These are phyloP conservation scores for Leucocoprinus leucothites DNA, from an alignment of 768 basidiomycete genomes.

Conservation along the genomic window DNA sequence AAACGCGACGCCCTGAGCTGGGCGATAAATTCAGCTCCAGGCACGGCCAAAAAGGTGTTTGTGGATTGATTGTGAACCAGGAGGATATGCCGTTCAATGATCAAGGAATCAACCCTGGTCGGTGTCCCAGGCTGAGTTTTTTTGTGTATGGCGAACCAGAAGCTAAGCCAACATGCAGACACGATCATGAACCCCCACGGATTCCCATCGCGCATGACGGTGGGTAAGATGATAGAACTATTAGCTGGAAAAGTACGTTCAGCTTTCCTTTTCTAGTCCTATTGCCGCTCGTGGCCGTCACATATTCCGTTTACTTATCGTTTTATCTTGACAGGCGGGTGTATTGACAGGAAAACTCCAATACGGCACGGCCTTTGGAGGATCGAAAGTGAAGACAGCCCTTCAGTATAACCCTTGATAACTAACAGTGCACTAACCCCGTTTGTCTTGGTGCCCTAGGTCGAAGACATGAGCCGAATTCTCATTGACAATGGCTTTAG, in stretches of 20 bases:
- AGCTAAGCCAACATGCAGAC: slow-evolving; percentile 43
- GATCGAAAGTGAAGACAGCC: slow-evolving; percentile 71
- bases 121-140: slow-evolving; percentile 20
- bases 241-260: slow-evolving; percentile 82
- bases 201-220: slow-evolving; percentile 99
- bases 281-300: slow-evolving; percentile 9
- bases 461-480: slow-evolving; percentile 97
- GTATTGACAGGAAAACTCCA: slow-evolving; percentile 86
- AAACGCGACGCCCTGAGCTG: slow-evolving; percentile 93
- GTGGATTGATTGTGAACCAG: slow-evolving; percentile 97
- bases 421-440: slow-evolving; percentile 8
- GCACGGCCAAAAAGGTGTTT: slow-evolving; percentile 99
- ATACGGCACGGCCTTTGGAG: slow-evolving; percentile 96
- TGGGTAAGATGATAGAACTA: slow-evolving; percentile 99
- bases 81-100: slow-evolving; percentile 99
- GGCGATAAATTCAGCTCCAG: slow-evolving; percentile 99
- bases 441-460: slow-evolving; percentile 29
- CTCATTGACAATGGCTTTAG: slow-evolving; percentile 94
- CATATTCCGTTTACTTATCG: slow-evolving; percentile 9
- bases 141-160: slow-evolving; percentile 4
- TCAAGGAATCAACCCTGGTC: slow-evolving; percentile 90
- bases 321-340: slow-evolving; percentile 60
- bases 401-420: slow-evolving; percentile 3
- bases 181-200: slow-evolving; percentile 99
- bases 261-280: slow-evolving; percentile 6